Evolutionary conservation across 179 eudicot genomes (phyloP), one percentile per base, ranked within the genome.

Genomic region (Pouteria campechiana): DNA sequence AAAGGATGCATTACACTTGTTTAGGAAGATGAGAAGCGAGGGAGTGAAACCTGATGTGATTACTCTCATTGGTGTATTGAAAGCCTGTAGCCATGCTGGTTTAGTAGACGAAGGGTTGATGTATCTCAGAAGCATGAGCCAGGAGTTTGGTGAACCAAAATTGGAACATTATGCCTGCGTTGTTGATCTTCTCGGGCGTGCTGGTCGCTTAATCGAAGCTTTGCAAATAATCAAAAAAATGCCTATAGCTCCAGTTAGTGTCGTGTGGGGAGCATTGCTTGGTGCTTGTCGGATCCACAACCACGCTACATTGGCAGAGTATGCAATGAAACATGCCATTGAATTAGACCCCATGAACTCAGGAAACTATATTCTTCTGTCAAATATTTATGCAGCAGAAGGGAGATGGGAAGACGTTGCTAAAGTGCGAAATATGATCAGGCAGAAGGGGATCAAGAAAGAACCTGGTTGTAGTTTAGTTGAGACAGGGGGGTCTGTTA

Each of bases 231-330:
- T 81, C 37, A 29, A 12, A 17, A 57, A 50, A 18, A 81, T 81
- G 86, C 70, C 82, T 0, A 60, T 74, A 14, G 72, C 72, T 54
- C 77, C 67, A 5, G 78, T 86, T 51, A 79, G 75, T 6, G 78
- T 77, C 58, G 74, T 82, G 36, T 81, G 92, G 92, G 92, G 92
- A 0, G 92, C 86, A 6, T 77, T 81, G 43, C 59, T 78, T 52
- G 86, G 77, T 7, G 70, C 83, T 3, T 81, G 93, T 50, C 63
- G 72, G 37, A 78, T 83, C 17, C 72, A 72, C 57, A 86, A 83
- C 15, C 79, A 78, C 18, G 73, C 78, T 20, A 74, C 72, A 46
- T 55, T 81, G 5, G 93, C 72, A 0, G 93, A 78, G 61, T 55
- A 67, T 43, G 82, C 86, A 13, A 86, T 63, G 6, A 49, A 55